phyloP scores from a whole-genome alignment of 108 stramenopile species.

The Phaeodactylum tricornutum region DNA sequence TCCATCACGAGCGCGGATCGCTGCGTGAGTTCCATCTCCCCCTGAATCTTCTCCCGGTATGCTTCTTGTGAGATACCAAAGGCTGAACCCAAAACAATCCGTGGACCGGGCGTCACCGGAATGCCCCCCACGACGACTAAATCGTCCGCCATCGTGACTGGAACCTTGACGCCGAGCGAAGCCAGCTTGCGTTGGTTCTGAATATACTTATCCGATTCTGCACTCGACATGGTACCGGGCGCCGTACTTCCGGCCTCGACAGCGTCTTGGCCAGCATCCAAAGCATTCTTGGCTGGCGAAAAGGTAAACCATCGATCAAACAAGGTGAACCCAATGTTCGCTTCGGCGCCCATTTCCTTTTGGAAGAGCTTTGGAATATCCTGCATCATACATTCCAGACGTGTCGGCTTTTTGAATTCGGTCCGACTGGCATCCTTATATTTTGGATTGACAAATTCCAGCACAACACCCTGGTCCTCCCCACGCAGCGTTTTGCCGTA shows the following conservation, averaged over 20 bases:
- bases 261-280: slow-evolving; percentile 79
- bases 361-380: slow-evolving; percentile 95
- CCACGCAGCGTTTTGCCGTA: slow-evolving; percentile 80
- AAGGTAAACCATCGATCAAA: slow-evolving; percentile 94
- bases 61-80: slow-evolving; percentile 80
- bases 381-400: slow-evolving; percentile 99
- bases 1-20: slow-evolving; percentile 70
- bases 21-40: slow-evolving; percentile 37
- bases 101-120: slow-evolving; percentile 75
- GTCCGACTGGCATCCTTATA: slow-evolving; percentile 88
- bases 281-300: slow-evolving; percentile 92
- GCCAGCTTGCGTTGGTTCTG: slow-evolving; percentile 81
- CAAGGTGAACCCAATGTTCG: slow-evolving; percentile 95
- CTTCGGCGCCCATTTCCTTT: slow-evolving; percentile 76
- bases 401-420: slow-evolving; percentile 96
- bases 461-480: slow-evolving; percentile 86
- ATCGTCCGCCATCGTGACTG: slow-evolving; percentile 38
- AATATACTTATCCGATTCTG: slow-evolving; percentile 82
- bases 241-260: slow-evolving; percentile 67
- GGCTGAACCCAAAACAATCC: slow-evolving; percentile 60
- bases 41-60: slow-evolving; percentile 52
- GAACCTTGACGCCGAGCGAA: slow-evolving; percentile 54
- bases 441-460: slow-evolving; percentile 99
- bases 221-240: slow-evolving; percentile 80
- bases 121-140: slow-evolving; percentile 64